phyloP scores from a whole-genome alignment of 129 eudicot species.

The Apium graveolens region DNA sequence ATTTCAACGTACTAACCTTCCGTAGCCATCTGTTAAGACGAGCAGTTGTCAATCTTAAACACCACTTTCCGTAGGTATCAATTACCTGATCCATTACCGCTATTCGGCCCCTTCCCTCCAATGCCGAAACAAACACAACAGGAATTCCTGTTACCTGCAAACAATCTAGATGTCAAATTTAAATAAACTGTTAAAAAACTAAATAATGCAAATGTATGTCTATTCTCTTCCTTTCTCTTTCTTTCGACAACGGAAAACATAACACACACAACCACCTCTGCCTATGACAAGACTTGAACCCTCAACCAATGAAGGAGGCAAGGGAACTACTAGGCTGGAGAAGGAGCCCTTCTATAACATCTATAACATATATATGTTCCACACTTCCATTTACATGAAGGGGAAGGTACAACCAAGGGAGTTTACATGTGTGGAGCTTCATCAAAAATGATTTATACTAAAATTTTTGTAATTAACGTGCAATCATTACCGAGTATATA shows the following conservation, averaged over 20 bases:
- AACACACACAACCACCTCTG: background rate
- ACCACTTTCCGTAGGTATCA: constrained; percentile 87
- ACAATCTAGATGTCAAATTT: constrained; percentile 1
- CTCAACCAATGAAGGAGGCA: background rate
- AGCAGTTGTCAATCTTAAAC: constrained; percentile 82
- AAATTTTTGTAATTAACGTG: too few relatives aligned
- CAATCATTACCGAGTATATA: too few relatives aligned
- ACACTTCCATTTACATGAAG: background rate
- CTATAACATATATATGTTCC: too few relatives aligned
- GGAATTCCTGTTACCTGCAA: constrained; percentile 91
- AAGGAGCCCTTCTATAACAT: background rate
- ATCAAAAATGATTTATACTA: too few relatives aligned
- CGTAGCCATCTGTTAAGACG: constrained; percentile 89
- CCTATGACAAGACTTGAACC: background rate
- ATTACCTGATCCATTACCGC: constrained; percentile 72
- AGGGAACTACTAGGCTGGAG: background rate
- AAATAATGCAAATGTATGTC: background rate
- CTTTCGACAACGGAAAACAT: background rate
- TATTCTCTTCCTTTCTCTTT: background rate
- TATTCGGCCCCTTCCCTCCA: constrained; percentile 70
- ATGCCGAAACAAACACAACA: constrained; percentile 81
- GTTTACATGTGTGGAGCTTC: too few relatives aligned
- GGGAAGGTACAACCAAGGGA: too few relatives aligned
- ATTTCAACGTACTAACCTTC: constrained; percentile 41
- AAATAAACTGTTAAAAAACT: background rate